Evolutionary conservation across 139 green algal species (phyloP).

Genomic region (Chlamydomonas sp.): DNA sequence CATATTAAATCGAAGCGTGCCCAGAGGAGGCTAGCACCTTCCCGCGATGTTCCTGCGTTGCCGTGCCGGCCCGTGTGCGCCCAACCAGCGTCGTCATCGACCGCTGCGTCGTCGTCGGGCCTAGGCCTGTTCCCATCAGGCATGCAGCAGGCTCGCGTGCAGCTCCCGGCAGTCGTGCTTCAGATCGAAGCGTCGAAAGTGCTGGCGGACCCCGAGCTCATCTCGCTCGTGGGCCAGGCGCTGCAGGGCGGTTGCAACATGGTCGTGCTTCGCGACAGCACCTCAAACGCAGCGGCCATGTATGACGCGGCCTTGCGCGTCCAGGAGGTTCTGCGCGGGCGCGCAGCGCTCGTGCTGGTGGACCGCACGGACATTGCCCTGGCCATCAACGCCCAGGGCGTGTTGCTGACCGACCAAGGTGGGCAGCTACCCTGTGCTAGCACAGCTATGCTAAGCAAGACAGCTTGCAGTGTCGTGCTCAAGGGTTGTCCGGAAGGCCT

Average conservation of each 20-base stretch:
- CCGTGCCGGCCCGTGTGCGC: neutral
- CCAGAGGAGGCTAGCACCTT: neutral
- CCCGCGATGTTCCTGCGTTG: neutral
- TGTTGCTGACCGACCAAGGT: constrained; percentile 82
- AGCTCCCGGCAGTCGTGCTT: constrained; percentile 78
- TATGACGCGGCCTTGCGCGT: constrained; percentile 85
- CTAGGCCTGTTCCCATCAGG: constrained; percentile 70
- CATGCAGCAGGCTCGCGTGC: constrained; percentile 68
- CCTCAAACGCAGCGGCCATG: constrained; percentile 65
- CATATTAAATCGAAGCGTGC: too few relatives aligned
- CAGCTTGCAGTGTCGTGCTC: neutral
- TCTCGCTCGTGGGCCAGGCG: constrained; percentile 29
- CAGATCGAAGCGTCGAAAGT: constrained; percentile 54
- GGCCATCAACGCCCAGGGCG: constrained; percentile 85
- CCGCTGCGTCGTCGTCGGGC: neutral
- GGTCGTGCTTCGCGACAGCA: constrained; percentile 73
- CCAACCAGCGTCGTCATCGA: neutral
- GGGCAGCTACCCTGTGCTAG: neutral
- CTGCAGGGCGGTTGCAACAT: constrained; percentile 60
- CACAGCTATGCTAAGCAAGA: neutral
- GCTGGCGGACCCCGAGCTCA: constrained; percentile 26
- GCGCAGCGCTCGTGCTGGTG: constrained; percentile 83
- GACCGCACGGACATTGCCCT: constrained; percentile 91
- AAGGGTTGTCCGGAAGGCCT: neutral
- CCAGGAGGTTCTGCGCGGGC: constrained; percentile 75